phyloP scores from a whole-genome alignment of 164 flowering plant genomes.

The Piper betle region DNA sequence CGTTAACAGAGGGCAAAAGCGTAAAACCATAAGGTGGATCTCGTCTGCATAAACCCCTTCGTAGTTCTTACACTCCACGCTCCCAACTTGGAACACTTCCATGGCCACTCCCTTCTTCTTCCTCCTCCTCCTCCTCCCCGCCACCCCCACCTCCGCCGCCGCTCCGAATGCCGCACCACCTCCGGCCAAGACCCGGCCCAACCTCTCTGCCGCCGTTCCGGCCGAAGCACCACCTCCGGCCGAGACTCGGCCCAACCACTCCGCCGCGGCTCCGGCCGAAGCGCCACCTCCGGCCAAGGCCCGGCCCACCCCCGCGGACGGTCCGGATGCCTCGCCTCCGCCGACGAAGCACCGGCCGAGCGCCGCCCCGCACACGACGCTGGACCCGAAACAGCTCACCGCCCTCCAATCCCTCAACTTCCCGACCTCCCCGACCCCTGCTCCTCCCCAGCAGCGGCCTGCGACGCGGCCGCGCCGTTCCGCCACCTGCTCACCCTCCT shows the following conservation, averaged over 20 bases:
- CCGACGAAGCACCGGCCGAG: slow-evolving; percentile 4
- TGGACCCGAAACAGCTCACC: slow-evolving; percentile 75
- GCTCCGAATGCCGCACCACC: neutral
- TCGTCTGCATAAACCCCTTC: neutral
- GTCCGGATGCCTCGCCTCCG: slow-evolving; percentile 5
- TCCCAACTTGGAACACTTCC: slow-evolving; percentile 2
- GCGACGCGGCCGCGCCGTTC: slow-evolving; percentile 66
- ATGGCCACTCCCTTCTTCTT: slow-evolving; percentile 7
- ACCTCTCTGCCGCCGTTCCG: slow-evolving; percentile 2
- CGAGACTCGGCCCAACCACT: slow-evolving; percentile 4
- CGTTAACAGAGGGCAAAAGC: neutral
- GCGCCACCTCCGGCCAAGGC: too few relatives aligned
- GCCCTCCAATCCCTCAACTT: slow-evolving; percentile 79
- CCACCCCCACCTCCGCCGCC: neutral
- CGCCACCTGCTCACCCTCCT: slow-evolving; percentile 69
- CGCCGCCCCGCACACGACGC: slow-evolving; percentile 20
- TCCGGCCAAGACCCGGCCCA: slow-evolving; percentile 1
- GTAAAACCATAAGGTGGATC: neutral
- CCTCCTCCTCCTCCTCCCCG: slow-evolving; percentile 4
- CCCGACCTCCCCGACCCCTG: slow-evolving; percentile 85
- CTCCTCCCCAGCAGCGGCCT: slow-evolving; percentile 34
- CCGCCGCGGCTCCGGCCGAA: slow-evolving; percentile 5
- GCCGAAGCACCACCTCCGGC: neutral
- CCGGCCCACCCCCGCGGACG: slow-evolving; percentile 9
- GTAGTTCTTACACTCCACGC: slow-evolving; percentile 7